Evolutionary conservation across 192 early-diverging fungal genomes (phyloP).

Genomic region (Umbelopsis sp.): DNA sequence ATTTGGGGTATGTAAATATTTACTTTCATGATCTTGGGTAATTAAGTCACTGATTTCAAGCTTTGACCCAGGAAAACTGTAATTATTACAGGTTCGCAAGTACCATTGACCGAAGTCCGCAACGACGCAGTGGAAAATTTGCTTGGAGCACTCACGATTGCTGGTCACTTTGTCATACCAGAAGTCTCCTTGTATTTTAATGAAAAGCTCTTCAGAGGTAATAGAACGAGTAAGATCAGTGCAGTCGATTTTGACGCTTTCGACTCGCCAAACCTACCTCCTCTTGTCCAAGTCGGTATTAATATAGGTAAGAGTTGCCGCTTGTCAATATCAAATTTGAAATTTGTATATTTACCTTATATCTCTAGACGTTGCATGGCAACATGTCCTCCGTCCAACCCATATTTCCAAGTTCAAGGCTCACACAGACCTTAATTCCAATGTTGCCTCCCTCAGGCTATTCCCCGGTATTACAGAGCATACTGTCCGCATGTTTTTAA

Average conservation of each 20-base stretch:
- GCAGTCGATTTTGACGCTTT: conserved; percentile 86
- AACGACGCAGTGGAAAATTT: conserved; percentile 99
- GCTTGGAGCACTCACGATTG: conserved; percentile 93
- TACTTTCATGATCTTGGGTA: neutral
- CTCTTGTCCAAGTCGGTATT: conserved; percentile 95
- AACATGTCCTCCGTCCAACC: conserved; percentile 81
- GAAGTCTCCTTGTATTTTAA: conserved; percentile 94
- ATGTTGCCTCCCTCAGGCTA: conserved; percentile 85
- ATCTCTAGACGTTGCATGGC: conserved; percentile 83
- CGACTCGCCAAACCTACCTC: conserved; percentile 83
- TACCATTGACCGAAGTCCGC: conserved; percentile 95
- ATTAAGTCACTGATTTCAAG: too few relatives aligned
- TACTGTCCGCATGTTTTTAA: conserved; percentile 85
- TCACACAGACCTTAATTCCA: conserved; percentile 82
- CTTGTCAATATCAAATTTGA: neutral
- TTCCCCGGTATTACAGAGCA: conserved; percentile 93
- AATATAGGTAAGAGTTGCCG: conserved; percentile 69
- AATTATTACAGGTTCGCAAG: conserved; percentile 96
- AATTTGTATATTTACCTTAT: neutral
- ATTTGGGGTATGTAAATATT: conserved; percentile 68
- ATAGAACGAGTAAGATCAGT: conserved; percentile 78
- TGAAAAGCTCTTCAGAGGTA: conserved; percentile 92
- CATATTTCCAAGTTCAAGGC: conserved; percentile 82
- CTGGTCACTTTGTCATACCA: conserved; percentile 96
- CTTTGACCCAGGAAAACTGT: conserved; percentile 76